A percentile compares a stretch with the other conserved stretches of the same genome.
Conservation (phyloP, 2,329 filamentous ascomycete species). For the Pseudogymnoascus verrucosus region DNA sequence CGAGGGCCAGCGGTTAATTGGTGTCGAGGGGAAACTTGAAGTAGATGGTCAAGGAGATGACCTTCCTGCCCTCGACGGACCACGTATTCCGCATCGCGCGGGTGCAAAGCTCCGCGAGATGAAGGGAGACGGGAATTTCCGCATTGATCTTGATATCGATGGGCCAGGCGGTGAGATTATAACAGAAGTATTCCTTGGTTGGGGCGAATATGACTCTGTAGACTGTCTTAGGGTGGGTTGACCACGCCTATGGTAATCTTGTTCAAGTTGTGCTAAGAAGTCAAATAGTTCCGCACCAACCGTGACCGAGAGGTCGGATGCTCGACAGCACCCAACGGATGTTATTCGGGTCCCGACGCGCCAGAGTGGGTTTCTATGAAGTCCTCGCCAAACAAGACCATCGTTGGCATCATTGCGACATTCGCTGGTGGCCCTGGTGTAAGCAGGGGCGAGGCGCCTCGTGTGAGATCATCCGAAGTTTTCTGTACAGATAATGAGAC, state of each 20-base stretch:
- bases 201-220: not conserved
- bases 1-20: not conserved
- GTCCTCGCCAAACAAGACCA: not conserved
- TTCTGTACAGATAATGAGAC: not conserved
- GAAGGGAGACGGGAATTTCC: not conserved
- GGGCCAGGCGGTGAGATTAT: constrained; percentile 10
- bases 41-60: not conserved
- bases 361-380: constrained; percentile 2
- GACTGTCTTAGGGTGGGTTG: not conserved
- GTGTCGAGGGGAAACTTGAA: constrained; percentile 1
- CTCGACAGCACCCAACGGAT: not conserved
- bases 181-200: not conserved
- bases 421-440: not conserved
- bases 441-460: not conserved
- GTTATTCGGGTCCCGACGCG: not conserved
- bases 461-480: not conserved
- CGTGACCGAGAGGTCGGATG: not conserved
- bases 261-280: not conserved
- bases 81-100: not conserved
- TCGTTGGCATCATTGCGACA: constrained; percentile 10
- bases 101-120: not conserved
- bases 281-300: constrained; percentile 10
- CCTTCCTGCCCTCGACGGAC: not conserved
- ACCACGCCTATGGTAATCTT: not conserved
- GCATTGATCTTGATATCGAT: constrained; percentile 12